Evolutionary conservation across 2,329 filamentous ascomycete genomes (phyloP).

Genomic region (Lasiodiplodia sp.): DNA sequence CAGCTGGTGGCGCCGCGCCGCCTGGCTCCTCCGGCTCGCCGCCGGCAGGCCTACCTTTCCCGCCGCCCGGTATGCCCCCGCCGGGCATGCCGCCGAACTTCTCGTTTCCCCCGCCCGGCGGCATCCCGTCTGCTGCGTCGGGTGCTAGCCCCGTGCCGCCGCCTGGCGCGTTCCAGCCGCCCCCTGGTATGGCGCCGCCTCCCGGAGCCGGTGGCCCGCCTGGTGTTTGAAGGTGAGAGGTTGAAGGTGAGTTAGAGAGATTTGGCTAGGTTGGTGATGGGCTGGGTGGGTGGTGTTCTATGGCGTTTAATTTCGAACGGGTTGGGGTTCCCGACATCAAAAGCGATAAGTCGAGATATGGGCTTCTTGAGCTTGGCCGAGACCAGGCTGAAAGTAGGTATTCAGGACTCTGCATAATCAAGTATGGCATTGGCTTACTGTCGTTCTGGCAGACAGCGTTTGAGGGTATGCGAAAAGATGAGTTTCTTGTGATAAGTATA

Average conservation of each 20-base stretch:
- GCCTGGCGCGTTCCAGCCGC: constrained; percentile 26
- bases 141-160: constrained; percentile 22
- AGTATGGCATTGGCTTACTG: constrained; percentile 1
- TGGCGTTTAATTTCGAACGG: constrained; percentile 13
- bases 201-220: constrained; percentile 12
- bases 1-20: constrained; percentile 30
- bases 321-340: constrained; percentile 1
- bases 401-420: not conserved
- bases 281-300: constrained; percentile 8
- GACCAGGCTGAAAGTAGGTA: constrained; percentile 2
- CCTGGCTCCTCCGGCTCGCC: constrained; percentile 39
- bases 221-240: not conserved
- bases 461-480: not conserved
- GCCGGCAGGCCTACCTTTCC: constrained; percentile 49
- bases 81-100: constrained; percentile 40
- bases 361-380: not conserved
- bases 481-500: constrained; percentile 4
- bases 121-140: not conserved
- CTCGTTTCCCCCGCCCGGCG: constrained; percentile 30
- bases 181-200: constrained; percentile 21
- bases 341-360: constrained; percentile 1
- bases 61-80: constrained; percentile 41
- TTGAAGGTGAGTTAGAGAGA: not conserved
- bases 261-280: not conserved
- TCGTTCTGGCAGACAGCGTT: not conserved